phyloP scores from a whole-genome alignment of 345 rosid species.

The Citrus australasica region DNA sequence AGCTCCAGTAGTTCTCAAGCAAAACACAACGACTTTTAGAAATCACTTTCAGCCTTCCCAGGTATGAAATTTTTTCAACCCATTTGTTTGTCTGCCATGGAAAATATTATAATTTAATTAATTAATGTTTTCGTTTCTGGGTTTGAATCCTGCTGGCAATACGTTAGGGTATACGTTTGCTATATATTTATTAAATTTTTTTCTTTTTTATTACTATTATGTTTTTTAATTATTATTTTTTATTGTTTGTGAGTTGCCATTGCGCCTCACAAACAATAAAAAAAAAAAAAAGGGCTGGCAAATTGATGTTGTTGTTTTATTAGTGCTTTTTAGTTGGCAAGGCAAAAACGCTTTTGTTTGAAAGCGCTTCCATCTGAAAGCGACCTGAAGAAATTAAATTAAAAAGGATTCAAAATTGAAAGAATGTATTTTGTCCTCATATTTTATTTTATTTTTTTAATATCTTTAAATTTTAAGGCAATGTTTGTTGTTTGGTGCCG shows the following conservation, averaged over 20 bases:
- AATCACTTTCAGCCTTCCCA: slow-evolving; percentile 24
- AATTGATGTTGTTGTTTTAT: not conserved
- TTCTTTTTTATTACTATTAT: too few relatives aligned
- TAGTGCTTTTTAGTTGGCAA: not conserved
- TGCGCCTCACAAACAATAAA: too few relatives aligned
- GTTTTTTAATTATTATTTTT: too few relatives aligned
- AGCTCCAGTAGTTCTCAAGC: slow-evolving; percentile 6
- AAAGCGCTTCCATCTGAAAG: too few relatives aligned
- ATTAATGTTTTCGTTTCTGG: not conserved
- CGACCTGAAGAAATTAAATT: too few relatives aligned
- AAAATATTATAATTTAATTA: not conserved
- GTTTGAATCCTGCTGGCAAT: not conserved
- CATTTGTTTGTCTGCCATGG: not conserved
- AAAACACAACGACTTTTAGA: not conserved
- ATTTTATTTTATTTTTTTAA: not conserved
- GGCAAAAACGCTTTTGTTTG: not conserved
- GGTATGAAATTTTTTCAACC: slow-evolving; percentile 13
- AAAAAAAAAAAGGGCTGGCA: not conserved
- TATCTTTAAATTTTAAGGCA: not conserved
- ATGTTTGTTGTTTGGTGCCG: not conserved
- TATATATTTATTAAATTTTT: too few relatives aligned
- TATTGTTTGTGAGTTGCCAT: not conserved
- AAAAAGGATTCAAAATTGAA: not conserved
- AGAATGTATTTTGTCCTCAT: not conserved
- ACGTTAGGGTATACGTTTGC: too few relatives aligned